Base-by-base conservation (phyloP, 139 green algal genomes). In the Closterium sp. region DNA sequence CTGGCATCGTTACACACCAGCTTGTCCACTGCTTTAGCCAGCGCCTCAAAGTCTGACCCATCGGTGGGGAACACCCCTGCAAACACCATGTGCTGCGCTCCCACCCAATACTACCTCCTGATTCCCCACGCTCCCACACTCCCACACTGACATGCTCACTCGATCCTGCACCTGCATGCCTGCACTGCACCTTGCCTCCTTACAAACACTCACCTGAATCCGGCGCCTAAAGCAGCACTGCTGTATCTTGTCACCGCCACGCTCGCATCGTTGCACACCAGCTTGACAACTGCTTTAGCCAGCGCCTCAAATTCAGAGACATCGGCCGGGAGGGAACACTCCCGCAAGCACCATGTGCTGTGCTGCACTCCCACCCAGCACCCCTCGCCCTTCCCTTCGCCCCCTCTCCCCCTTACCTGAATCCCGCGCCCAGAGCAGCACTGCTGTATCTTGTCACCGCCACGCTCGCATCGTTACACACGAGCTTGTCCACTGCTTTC, bases 1-100 rank as follows among this genome's bases (percentile, higher is more conserved):
- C 95, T 97, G 10, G 98, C 95, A 88, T 99, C 98, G 93, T 98
- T 99, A 0, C 98, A 96, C 0, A 95, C 97, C 5, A 99, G 96
- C 70, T 88, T 85, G 28, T 91, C 87, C 2, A 96, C 91, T 1
- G 95, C 94, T 9, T 21, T 87, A 7, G 70, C n/a, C 7, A 96
- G 90, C 17, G 42, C 89, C 38, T 96, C 92, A n/a, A n/a, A n/a
- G n/a, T n/a, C n/a, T n/a, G n/a, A n/a, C n/a, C n/a, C n/a, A n/a
- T n/a, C n/a, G n/a, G n/a, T n/a, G n/a, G n/a, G n/a, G n/a, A n/a
- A n/a, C n/a, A n/a, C n/a, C n/a, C n/a, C n/a, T n/a, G n/a, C n/a
- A n/a, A n/a, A n/a, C n/a, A n/a, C n/a, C n/a, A n/a, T n/a, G n/a
- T n/a, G n/a, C n/a, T n/a, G n/a, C n/a, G n/a, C n/a, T n/a, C n/a